Conservation (phyloP, 768 basidiomycete species). For the Suillus placidus region DNA sequence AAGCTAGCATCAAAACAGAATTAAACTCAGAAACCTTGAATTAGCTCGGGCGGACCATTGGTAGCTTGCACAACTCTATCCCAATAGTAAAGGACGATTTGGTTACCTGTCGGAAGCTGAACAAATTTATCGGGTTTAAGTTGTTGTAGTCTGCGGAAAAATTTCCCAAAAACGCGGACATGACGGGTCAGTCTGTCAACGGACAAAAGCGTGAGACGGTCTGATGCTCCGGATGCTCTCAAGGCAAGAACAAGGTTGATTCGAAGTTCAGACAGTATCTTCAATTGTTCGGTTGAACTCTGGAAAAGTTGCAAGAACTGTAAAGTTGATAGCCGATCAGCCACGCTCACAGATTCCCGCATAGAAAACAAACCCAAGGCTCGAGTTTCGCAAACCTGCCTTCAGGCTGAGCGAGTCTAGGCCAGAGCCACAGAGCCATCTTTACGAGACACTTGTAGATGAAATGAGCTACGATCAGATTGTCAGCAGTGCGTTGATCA, state of each 20-base stretch:
- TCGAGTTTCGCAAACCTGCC: conserved; percentile 48
- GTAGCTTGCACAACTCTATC: conserved; percentile 76
- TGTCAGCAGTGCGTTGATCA: conserved; percentile 43
- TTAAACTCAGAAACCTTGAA: conserved; percentile 51
- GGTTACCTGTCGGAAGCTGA: conserved; percentile 60
- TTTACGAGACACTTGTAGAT: conserved; percentile 76
- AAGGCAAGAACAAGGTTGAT: conserved; percentile 52
- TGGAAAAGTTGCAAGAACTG: conserved; percentile 68
- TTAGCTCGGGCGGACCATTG: conserved; percentile 48
- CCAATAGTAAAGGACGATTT: conserved; percentile 82
- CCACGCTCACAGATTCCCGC: not conserved
- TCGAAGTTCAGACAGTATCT: conserved; percentile 58
- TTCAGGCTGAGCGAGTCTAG: conserved; percentile 44
- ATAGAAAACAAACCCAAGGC: conserved; percentile 51
- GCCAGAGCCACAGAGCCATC: conserved; percentile 75
- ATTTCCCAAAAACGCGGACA: conserved; percentile 73
- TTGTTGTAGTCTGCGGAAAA: conserved; percentile 76
- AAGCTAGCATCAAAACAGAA: not conserved
- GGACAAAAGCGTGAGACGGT: conserved; percentile 45
- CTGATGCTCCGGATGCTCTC: conserved; percentile 34
- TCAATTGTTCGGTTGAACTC: conserved; percentile 58
- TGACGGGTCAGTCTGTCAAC: conserved; percentile 68
- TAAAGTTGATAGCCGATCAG: conserved; percentile 6
- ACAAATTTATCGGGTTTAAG: conserved; percentile 61
- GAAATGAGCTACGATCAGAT: conserved; percentile 63